phyloP scores from a whole-genome alignment of 306 rosid species.

The Clitoria ternatea region DNA sequence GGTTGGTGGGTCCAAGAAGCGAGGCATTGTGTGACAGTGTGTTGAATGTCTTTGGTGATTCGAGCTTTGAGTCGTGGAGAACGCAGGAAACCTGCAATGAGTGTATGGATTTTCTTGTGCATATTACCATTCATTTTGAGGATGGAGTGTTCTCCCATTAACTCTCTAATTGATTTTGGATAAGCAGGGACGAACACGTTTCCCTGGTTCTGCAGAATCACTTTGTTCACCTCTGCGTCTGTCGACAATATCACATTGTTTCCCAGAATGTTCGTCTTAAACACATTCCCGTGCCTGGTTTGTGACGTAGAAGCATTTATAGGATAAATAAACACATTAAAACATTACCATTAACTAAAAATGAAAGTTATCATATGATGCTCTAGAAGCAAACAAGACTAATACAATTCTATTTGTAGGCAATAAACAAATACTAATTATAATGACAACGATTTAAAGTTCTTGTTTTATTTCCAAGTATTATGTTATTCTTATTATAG shows the following conservation, averaged over 20 bases:
- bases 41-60: conserved; percentile 56
- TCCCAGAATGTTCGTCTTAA: conserved; percentile 74
- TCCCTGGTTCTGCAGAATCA: conserved; percentile 69
- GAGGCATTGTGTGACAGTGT: conserved; percentile 51
- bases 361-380: too few species aligned
- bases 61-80: conserved; percentile 64
- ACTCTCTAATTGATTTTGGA: conserved; percentile 80
- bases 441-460: too few species aligned
- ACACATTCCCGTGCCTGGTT: conserved; percentile 91
- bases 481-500: too few species aligned
- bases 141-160: conserved; percentile 71
- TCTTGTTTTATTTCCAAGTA: too few species aligned
- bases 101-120: conserved; percentile 64
- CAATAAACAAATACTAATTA: too few species aligned
- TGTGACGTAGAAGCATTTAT: too few species aligned
- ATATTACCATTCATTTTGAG: conserved; percentile 60
- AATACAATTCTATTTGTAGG: too few species aligned
- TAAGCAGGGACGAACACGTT: conserved; percentile 76
- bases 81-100: conserved; percentile 61
- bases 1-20: conserved; percentile 48
- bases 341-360: too few species aligned
- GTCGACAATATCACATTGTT: conserved; percentile 78
- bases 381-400: too few species aligned
- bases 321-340: too few species aligned
- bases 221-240: conserved; percentile 78